phyloP scores from a whole-genome alignment of 139 green algal species.

The Choricystis sp. region DNA sequence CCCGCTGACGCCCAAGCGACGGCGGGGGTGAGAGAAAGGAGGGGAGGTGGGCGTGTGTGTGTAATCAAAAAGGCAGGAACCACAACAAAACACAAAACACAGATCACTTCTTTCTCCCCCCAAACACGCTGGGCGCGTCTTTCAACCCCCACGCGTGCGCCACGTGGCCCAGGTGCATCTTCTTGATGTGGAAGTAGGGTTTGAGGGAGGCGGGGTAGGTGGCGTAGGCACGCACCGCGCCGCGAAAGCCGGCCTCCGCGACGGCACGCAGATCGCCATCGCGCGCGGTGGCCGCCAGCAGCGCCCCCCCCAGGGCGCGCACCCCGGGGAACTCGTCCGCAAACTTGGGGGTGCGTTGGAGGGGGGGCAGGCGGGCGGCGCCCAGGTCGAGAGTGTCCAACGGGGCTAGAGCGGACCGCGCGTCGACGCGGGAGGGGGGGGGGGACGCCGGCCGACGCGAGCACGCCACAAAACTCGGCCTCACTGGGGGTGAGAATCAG shows the following conservation, averaged over 20 bases:
- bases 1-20: too few species aligned
- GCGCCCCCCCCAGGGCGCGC: conserved; percentile 8
- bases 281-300: conserved; percentile 25
- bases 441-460: conserved; percentile 31
- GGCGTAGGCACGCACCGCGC: conserved; percentile 69
- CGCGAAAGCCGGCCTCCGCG: conserved; percentile 64
- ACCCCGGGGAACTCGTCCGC: conserved; percentile 5
- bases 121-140: conserved; percentile 12
- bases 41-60: too few species aligned
- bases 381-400: conserved; percentile 10
- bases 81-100: too few species aligned
- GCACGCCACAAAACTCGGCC: conserved; percentile 50
- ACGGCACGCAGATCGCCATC: conserved; percentile 25
- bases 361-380: conserved; percentile 2
- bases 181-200: conserved; percentile 67
- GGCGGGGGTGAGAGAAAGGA: too few species aligned
- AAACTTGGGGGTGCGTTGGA: conserved; percentile 14
- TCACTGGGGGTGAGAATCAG: conserved; percentile 78
- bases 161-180: conserved; percentile 85
- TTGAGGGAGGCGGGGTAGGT: conserved; percentile 49
- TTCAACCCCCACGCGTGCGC: conserved; percentile 70
- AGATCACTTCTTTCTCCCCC: too few species aligned
- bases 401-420: conserved; percentile 5
- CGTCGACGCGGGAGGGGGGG: conserved; percentile 1
- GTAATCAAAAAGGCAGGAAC: too few species aligned